Evolutionary conservation across 176 grass and related monocot species (phyloP).

Genomic region (Zea luxurians): DNA sequence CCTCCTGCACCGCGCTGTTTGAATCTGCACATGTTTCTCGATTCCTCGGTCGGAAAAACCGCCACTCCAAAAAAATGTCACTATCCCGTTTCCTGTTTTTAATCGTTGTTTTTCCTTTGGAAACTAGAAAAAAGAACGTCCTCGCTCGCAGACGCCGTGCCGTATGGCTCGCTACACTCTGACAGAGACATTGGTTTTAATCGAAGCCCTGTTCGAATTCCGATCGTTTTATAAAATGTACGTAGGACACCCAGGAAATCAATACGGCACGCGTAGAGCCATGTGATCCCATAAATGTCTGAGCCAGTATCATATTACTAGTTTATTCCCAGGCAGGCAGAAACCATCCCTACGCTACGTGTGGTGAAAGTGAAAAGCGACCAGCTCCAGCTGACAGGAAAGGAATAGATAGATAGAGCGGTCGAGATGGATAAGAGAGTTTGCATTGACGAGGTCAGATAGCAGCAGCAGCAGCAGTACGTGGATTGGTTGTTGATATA

Average conservation of each 20-base stretch:
- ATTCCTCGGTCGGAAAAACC: not conserved
- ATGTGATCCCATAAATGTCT: slow-evolving; percentile 54
- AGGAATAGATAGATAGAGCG: not conserved
- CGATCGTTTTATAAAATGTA: not conserved
- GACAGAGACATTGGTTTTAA: slow-evolving; percentile 29
- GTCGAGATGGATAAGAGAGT: slow-evolving; percentile 30
- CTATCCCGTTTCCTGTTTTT: not conserved
- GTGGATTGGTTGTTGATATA: not conserved
- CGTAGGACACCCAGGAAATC: not conserved
- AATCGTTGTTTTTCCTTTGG: not conserved
- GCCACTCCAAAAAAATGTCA: not conserved
- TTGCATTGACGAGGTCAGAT: slow-evolving; percentile 34
- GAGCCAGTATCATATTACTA: not conserved
- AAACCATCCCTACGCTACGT: not conserved
- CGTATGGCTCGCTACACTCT: not conserved
- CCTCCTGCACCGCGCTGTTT: not conserved
- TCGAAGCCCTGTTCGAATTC: slow-evolving; percentile 23
- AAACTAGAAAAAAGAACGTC: slow-evolving; percentile 33
- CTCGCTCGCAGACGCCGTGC: slow-evolving; percentile 47
- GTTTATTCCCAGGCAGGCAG: not conserved
- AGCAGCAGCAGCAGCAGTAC: not conserved
- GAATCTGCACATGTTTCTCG: not conserved
- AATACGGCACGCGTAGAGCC: slow-evolving; percentile 31
- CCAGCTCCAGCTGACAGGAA: no score
- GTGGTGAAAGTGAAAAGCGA: not conserved